Percentiles rank a stretch among this genome's conserved stretches.
These are phyloP conservation scores for Aegilops speltoides DNA, from an alignment of 176 grass and related monocot genomes.

Conservation along the genomic window DNA sequence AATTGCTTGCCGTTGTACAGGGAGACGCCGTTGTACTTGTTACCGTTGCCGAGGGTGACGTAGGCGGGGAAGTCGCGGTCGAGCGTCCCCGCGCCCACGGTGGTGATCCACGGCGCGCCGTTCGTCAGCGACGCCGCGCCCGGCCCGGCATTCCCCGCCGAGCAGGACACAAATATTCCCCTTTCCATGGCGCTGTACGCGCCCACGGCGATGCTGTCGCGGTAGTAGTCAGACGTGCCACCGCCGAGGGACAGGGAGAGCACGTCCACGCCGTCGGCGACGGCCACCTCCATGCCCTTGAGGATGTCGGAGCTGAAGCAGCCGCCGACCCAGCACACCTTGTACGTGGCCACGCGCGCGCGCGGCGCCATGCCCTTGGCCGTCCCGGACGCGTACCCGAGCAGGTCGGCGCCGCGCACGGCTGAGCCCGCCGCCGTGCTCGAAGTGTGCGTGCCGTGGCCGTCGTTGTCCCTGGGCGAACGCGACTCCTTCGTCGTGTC, in stretches of 20 bases:
- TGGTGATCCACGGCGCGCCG: slow-evolving; percentile 96
- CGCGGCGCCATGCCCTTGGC: slow-evolving; percentile 81
- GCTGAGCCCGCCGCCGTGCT: slow-evolving; percentile 73
- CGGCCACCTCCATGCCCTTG: slow-evolving; percentile 90
- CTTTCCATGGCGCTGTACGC: slow-evolving; percentile 86
- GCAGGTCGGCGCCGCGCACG: slow-evolving; percentile 53
- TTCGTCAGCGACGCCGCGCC: slow-evolving; percentile 66
- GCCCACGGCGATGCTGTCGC: slow-evolving; percentile 82
- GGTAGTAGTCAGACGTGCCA: slow-evolving; percentile 73
- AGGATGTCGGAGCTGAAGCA: slow-evolving; percentile 97
- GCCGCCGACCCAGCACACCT: slow-evolving; percentile 94
- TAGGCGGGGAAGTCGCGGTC: slow-evolving; percentile 90
- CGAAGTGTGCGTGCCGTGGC: slow-evolving; percentile 91
- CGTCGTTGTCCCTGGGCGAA: slow-evolving; percentile 89
- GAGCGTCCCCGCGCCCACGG: slow-evolving; percentile 79
- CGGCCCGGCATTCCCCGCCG: slow-evolving; percentile 80
- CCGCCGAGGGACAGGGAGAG: slow-evolving; percentile 90
- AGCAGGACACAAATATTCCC: slow-evolving; percentile 85
- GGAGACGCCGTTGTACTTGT: slow-evolving; percentile 74
- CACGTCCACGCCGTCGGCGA: slow-evolving; percentile 76
- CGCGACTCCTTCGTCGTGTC: slow-evolving; percentile 69
- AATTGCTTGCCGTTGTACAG: slow-evolving; percentile 77
- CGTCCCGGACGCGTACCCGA: slow-evolving; percentile 71
- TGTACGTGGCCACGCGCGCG: slow-evolving; percentile 76
- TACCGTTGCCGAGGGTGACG: slow-evolving; percentile 61